Evolutionary conservation across 345 rosid genomes (phyloP).

Genomic region (Euphorbia pulcherrima): DNA sequence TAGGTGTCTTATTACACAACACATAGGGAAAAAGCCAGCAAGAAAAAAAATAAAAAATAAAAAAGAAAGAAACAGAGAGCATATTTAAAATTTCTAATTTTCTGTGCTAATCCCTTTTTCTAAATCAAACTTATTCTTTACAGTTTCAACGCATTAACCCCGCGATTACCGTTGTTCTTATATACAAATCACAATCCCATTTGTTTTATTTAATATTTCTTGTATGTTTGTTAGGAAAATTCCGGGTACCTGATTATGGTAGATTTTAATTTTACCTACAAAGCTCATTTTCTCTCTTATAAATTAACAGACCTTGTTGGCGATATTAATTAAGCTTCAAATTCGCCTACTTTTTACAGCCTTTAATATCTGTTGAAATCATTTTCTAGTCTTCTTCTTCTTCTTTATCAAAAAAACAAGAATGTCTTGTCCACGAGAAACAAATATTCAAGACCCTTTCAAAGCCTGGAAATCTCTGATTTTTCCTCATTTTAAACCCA

Average conservation of each 20-base stretch:
- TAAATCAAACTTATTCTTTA: background rate
- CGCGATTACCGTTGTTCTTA: background rate
- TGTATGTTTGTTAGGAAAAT: background rate
- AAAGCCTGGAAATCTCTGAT: slow-evolving; percentile 34
- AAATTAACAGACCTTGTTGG: too few species aligned
- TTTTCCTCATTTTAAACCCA: slow-evolving; percentile 31
- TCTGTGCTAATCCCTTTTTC: too few species aligned
- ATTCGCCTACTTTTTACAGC: too few species aligned
- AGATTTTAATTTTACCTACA: too few species aligned
- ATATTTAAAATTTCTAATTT: too few species aligned
- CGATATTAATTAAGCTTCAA: too few species aligned
- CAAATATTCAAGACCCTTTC: slow-evolving; percentile 30
- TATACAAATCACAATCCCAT: background rate
- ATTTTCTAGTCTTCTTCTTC: background rate
- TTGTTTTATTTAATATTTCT: too few species aligned
- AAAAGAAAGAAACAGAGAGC: background rate
- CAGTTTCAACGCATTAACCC: background rate
- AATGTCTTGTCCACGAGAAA: slow-evolving; percentile 28
- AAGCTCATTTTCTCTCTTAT: too few species aligned
- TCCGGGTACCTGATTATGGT: too few species aligned
- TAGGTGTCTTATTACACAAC: background rate
- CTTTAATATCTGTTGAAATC: too few species aligned
- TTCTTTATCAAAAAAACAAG: too few species aligned
- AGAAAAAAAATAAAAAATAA: background rate
- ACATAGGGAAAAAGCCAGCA: background rate